Base-by-base conservation (phyloP, 2,329 filamentous ascomycete species). In the Dichotomopilus funicola region DNA sequence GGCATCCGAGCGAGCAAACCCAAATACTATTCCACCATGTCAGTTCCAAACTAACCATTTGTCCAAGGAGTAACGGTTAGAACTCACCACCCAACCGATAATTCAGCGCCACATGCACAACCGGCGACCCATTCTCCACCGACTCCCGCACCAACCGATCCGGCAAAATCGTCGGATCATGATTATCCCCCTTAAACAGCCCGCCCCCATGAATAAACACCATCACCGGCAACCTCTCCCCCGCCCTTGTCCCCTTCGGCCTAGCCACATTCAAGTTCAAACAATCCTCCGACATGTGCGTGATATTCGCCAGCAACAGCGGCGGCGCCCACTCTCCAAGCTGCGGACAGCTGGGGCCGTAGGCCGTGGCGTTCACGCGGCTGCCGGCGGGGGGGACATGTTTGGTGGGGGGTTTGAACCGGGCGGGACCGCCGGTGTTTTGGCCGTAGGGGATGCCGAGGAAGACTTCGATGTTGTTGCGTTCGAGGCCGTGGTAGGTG, bases 11-110 rank as follows among this genome's bases (percentile, higher is more conserved):
- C 59, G 57, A 0, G 65, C 63, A 45, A 69, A 71, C 0, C 69
- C 68, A 46, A 70, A 71, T 36, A 69, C 67, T 49, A n/a, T 11
- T 8, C 34, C n/a, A 13, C 31, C 1, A 11, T 6, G n/a, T n/a
- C 6, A 27, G 3, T 27, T 3, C 19, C 19, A 27, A 27, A 3
- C 19, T 3, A 27, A 27, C 19, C 19, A 43, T 11, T 2, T 43
- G n/a, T 43, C 40, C 1, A 13, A 13, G n/a, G n/a, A n/a, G n/a
- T n/a, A n/a, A n/a, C n/a, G n/a, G n/a, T n/a, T 6, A 7, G 10
- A 36, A 50, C 51, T 53, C 31, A 53, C 51, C 38, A 0, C 60
- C 65, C 0, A 70, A 41, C 3, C 67, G 62, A 38, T 66, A 68
- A 36, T 67, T 65, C 8, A 54, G 37, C 8, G 52, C 52, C 1